Percentiles rank a stretch among this genome's conserved stretches.
phyloP scores from a whole-genome alignment of 2,329 filamentous ascomycete species.

The Monosporascus cannonballus region DNA sequence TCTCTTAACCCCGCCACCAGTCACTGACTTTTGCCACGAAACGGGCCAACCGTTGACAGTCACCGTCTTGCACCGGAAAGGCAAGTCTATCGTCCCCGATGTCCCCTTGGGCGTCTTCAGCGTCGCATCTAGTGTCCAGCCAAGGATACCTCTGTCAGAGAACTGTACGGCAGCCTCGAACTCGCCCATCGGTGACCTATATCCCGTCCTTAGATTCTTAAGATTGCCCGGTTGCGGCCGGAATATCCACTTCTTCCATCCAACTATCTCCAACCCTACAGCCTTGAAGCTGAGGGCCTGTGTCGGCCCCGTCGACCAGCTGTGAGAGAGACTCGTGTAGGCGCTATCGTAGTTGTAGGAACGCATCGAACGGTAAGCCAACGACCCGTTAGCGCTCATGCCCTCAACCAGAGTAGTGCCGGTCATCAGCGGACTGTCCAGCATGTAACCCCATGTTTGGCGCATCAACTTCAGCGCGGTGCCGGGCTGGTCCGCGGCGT shows the following conservation, averaged over 20 bases:
- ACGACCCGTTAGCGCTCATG: slow-evolving; percentile 28
- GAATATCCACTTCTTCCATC: not conserved
- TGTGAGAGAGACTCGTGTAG: slow-evolving; percentile 28
- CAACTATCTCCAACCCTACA: slow-evolving; percentile 19
- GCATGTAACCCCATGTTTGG: slow-evolving; percentile 23
- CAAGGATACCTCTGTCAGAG: not conserved
- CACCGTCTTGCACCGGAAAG: not conserved
- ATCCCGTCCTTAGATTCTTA: not conserved
- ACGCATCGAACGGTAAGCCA: slow-evolving; percentile 26
- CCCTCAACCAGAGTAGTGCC: slow-evolving; percentile 31
- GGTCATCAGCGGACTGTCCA: slow-evolving; percentile 26
- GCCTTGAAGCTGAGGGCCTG: slow-evolving; percentile 19
- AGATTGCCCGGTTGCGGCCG: not conserved
- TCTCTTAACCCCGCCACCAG: not conserved
- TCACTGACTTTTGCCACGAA: not conserved
- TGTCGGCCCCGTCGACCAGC: slow-evolving; percentile 28
- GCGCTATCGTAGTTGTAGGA: slow-evolving; percentile 27
- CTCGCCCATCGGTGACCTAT: not conserved
- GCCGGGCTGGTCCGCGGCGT: slow-evolving; percentile 12
- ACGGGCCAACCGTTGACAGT: not conserved
- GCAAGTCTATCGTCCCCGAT: not conserved
- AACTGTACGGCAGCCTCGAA: not conserved
- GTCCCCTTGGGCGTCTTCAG: not conserved
- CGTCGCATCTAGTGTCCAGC: not conserved
- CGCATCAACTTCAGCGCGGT: slow-evolving; percentile 24